These are phyloP conservation scores for Neofusicoccum umdonicola DNA, from an alignment of 2,329 filamentous ascomycete genomes.

Conservation along the genomic window DNA sequence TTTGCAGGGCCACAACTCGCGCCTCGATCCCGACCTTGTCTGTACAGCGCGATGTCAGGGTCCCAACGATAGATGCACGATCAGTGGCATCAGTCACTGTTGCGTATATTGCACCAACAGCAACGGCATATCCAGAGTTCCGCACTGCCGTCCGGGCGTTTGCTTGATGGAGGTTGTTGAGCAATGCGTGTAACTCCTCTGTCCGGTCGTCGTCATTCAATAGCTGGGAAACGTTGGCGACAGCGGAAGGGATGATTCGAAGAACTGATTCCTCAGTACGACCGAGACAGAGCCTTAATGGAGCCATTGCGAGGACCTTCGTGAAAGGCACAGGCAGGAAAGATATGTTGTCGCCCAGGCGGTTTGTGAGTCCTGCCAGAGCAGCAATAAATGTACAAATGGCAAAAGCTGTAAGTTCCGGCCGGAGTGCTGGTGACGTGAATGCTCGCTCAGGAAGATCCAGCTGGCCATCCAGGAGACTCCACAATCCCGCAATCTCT, in stretches of 20 bases:
- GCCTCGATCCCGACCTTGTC: slow-evolving; percentile 42
- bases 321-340: not conserved
- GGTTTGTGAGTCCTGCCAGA: slow-evolving; percentile 38
- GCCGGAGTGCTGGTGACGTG: slow-evolving; percentile 50
- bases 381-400: slow-evolving; percentile 53
- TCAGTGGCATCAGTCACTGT: slow-evolving; percentile 9
- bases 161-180: slow-evolving; percentile 33
- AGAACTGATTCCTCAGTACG: slow-evolving; percentile 36
- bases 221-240: slow-evolving; percentile 24
- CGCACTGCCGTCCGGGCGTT: slow-evolving; percentile 39
- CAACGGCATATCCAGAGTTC: slow-evolving; percentile 44
- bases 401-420: slow-evolving; percentile 64
- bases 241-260: slow-evolving; percentile 28
- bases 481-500: slow-evolving; percentile 25
- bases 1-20: slow-evolving; percentile 42
- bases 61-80: slow-evolving; percentile 31
- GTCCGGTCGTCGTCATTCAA: slow-evolving; percentile 20
- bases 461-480: slow-evolving; percentile 29
- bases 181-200: slow-evolving; percentile 29
- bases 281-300: slow-evolving; percentile 34
- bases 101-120: slow-evolving; percentile 40
- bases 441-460: slow-evolving; percentile 39
- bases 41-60: slow-evolving; percentile 37
- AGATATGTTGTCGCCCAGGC: not conserved
- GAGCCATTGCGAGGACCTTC: not conserved